Base-by-base conservation (phyloP, 1,284 basidiomycete genomes). In the Cryptococcus depauperatus region DNA sequence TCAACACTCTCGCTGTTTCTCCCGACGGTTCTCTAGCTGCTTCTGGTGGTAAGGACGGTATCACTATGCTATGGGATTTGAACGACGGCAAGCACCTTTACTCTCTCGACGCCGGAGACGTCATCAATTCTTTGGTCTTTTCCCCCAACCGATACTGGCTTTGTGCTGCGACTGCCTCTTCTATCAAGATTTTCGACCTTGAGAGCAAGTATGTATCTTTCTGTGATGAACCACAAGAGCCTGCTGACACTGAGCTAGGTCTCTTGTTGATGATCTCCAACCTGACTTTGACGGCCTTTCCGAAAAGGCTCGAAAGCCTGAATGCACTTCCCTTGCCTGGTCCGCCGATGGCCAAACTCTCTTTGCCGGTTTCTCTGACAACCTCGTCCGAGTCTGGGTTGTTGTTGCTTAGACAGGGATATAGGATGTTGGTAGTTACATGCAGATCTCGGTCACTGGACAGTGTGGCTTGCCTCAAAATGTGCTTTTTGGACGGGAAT, bases 11-110 rank as follows among this genome's bases (percentile, higher is more conserved):
- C 68, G 93, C 95, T 54, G 91, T 99, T 56, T 99, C 95, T 35
- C 95, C 95, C 54, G 95, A 99, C 70, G 95, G 95, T 58, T 99
- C 95, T 41, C 83, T 99, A 66, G 93, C 93, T 68, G 95, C 95
- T 44, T 98, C 95, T 39, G 95, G 95, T 69, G 95, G 95, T 66
- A 97, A 97, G 77, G 95, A 99, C 73, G 90, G 90, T 57, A 93
- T 98, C 75, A 96, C 92, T 71, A 99, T 99, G 95, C 86, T 99
- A 56, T 99, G 93, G 95, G 95, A 99, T 74, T 79, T 99, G 62
- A 97, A 97, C 75, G 95, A 98, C 78, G 92, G 91, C 80, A 98
- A 98, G 79, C 93, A 98, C 81, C 83, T 99, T 66, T 99, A 99
- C 82, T 96, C 91, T 51, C 85, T 99, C 56, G 95, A 98, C 75